These are phyloP conservation scores for Arachis stenosperma DNA, from an alignment of 306 rosid genomes.

Conservation along the genomic window DNA sequence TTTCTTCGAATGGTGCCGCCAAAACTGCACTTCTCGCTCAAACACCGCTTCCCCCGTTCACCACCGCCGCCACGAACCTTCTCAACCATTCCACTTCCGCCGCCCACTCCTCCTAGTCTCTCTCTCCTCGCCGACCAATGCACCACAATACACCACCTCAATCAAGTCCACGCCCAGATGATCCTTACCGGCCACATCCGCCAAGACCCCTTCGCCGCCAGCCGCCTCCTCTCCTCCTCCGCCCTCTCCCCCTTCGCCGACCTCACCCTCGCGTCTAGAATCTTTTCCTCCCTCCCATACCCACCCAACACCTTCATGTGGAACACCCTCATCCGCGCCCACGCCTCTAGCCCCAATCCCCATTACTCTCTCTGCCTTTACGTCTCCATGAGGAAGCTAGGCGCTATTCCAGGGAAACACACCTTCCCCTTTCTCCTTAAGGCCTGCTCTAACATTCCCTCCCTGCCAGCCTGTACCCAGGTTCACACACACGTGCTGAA, in stretches of 20 bases:
- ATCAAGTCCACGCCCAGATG: slow-evolving; percentile 54
- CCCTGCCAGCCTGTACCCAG: slow-evolving; percentile 40
- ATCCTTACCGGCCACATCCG: slow-evolving; percentile 42
- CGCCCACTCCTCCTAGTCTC: slow-evolving; percentile 27
- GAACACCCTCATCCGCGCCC: slow-evolving; percentile 55
- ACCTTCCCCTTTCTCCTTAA: slow-evolving; percentile 22
- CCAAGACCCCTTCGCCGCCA: slow-evolving; percentile 46
- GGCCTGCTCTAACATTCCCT: slow-evolving; percentile 33
- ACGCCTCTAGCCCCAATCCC: slow-evolving; percentile 25
- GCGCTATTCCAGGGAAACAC: slow-evolving; percentile 14
- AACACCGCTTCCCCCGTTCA: neutral
- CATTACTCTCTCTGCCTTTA: slow-evolving; percentile 39
- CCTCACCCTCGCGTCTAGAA: slow-evolving; percentile 43
- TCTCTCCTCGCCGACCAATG: slow-evolving; percentile 48
- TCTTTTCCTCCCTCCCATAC: slow-evolving; percentile 27
- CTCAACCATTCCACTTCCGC: slow-evolving; percentile 8
- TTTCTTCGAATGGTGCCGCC: slow-evolving; percentile 43
- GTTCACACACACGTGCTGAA: slow-evolving; percentile 50
- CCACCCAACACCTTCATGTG: slow-evolving; percentile 55
- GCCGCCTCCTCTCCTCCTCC: slow-evolving; percentile 47
- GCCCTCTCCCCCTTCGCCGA: slow-evolving; percentile 46
- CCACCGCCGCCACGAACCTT: neutral
- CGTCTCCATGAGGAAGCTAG: slow-evolving; percentile 42
- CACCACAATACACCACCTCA: slow-evolving; percentile 39
- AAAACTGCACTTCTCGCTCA: slow-evolving; percentile 24